A percentile compares a stretch with the other conserved stretches of the same genome.
Conservation (phyloP, 805 yeast genomes). For the Kuraishia cidri region DNA sequence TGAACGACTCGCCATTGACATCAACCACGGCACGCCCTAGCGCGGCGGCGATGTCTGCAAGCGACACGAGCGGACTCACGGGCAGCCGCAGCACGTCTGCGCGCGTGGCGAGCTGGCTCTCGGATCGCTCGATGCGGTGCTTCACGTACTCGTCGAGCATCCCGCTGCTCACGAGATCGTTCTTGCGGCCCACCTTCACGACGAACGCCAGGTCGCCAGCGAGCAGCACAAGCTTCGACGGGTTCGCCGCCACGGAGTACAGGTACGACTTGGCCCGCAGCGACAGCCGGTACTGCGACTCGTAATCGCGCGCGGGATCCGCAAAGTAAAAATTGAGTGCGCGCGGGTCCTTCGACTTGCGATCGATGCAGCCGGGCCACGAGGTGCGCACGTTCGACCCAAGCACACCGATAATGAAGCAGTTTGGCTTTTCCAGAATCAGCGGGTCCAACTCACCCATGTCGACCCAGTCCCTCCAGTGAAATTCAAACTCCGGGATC, state of each 20-base stretch:
- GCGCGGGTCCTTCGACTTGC: constrained; percentile 8
- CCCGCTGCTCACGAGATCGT: constrained; percentile 19
- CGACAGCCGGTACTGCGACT: constrained; percentile 25
- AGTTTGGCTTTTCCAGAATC: constrained; percentile 28
- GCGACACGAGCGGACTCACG: constrained; percentile 14
- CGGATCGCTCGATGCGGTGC: constrained; percentile 12
- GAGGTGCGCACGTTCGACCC: constrained; percentile 29
- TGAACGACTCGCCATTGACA: constrained; percentile 9
- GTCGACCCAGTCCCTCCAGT: constrained; percentile 51
- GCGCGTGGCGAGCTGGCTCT: constrained; percentile 9
- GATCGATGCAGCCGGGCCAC: constrained; percentile 30
- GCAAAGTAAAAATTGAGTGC: constrained; percentile 14
- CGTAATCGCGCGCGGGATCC: constrained; percentile 20
- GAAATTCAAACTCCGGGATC: constrained; percentile 31
- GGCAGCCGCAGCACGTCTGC: constrained; percentile 21
- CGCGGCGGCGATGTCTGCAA: constrained; percentile 15
- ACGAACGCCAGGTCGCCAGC: constrained; percentile 31
- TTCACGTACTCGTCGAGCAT: constrained; percentile 24
- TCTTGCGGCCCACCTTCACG: constrained; percentile 21
- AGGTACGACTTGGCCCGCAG: constrained; percentile 32
- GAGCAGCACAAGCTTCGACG: constrained; percentile 30
- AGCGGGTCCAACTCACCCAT: constrained; percentile 29
- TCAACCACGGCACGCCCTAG: constrained; percentile 20
- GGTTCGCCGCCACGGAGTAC: constrained; percentile 33
- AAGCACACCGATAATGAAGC: constrained; percentile 33